phyloP scores from a whole-genome alignment of 176 grass and related monocot species.

The Themeda triandra region DNA sequence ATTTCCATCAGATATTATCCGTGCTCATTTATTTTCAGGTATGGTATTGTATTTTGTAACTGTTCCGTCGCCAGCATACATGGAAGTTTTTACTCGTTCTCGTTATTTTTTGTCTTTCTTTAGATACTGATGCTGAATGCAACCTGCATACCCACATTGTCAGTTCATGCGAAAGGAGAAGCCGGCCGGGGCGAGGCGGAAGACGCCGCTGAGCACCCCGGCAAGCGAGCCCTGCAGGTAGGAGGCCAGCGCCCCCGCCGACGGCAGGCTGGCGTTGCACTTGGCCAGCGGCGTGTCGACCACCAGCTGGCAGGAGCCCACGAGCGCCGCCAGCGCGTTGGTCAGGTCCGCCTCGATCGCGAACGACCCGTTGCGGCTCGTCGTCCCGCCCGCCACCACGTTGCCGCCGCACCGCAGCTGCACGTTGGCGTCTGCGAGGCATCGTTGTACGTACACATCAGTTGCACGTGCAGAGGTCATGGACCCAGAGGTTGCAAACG shows the following conservation, averaged over 20 bases:
- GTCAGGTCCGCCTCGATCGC: conserved; percentile 24
- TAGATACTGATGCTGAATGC: too few relatives aligned
- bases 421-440: conserved; percentile 39
- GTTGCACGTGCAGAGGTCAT: too few relatives aligned
- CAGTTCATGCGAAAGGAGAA: conserved; percentile 25
- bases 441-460: too few relatives aligned
- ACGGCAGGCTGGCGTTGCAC: conserved; percentile 43
- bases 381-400: conserved; percentile 36
- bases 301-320: conserved; percentile 23
- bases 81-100: too few relatives aligned
- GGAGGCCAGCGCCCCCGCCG: conserved; percentile 35
- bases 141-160: too few relatives aligned
- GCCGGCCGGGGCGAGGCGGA: conserved; percentile 13
- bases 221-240: conserved; percentile 25
- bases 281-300: conserved; percentile 44
- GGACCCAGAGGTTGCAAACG: too few relatives aligned
- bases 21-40: too few relatives aligned
- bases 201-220: conserved; percentile 8
- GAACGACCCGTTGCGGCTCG: conserved; percentile 36
- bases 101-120: too few relatives aligned
- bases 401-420: conserved; percentile 41
- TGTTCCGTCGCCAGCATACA: too few relatives aligned
- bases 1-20: too few relatives aligned
- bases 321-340: neutral
- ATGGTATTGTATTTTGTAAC: too few relatives aligned